A percentile compares a stretch with the other conserved stretches of the same genome.
Evolutionary conservation across 2,329 filamentous ascomycete species (phyloP).

Genomic region (Aureobasidium sp.): DNA sequence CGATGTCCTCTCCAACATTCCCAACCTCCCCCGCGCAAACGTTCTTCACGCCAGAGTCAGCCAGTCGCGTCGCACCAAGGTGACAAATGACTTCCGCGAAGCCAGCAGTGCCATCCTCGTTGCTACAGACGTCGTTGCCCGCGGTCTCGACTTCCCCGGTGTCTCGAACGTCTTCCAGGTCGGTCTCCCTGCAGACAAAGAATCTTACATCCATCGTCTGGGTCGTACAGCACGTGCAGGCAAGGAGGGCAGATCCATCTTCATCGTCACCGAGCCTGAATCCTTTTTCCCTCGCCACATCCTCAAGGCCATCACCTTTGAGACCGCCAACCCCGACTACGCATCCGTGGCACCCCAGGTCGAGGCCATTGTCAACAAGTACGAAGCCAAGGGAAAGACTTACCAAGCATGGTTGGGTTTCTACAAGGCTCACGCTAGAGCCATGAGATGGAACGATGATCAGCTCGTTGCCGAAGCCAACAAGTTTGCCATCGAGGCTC

Average conservation of each 20-base stretch:
- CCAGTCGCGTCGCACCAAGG: slow-evolving; percentile 33
- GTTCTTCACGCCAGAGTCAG: slow-evolving; percentile 33
- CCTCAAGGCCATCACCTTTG: slow-evolving; percentile 39
- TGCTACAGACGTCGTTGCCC: slow-evolving; percentile 69
- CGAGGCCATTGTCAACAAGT: slow-evolving; percentile 29
- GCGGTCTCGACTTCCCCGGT: slow-evolving; percentile 95
- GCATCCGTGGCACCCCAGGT: slow-evolving; percentile 35
- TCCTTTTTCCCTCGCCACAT: slow-evolving; percentile 45
- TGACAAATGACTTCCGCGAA: slow-evolving; percentile 37
- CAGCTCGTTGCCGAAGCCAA: slow-evolving; percentile 36
- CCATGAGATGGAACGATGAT: slow-evolving; percentile 6
- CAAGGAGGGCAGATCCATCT: slow-evolving; percentile 51
- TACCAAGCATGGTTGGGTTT: slow-evolving; percentile 42
- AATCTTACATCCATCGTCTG: slow-evolving; percentile 82
- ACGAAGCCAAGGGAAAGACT: slow-evolving; percentile 32
- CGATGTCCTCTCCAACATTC: slow-evolving; percentile 25
- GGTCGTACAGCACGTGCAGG: slow-evolving; percentile 87
- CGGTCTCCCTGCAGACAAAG: slow-evolving; percentile 44
- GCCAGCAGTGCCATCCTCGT: slow-evolving; percentile 41
- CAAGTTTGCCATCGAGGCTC: slow-evolving; percentile 31
- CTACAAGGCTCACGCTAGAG: slow-evolving; percentile 23
- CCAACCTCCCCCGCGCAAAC: background rate
- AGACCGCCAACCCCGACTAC: background rate
- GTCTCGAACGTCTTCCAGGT: slow-evolving; percentile 85
- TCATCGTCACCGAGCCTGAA: slow-evolving; percentile 44